Evolutionary conservation across 208 protist genomes (phyloP).

Genomic region (Acanthamoeba castellanii): DNA sequence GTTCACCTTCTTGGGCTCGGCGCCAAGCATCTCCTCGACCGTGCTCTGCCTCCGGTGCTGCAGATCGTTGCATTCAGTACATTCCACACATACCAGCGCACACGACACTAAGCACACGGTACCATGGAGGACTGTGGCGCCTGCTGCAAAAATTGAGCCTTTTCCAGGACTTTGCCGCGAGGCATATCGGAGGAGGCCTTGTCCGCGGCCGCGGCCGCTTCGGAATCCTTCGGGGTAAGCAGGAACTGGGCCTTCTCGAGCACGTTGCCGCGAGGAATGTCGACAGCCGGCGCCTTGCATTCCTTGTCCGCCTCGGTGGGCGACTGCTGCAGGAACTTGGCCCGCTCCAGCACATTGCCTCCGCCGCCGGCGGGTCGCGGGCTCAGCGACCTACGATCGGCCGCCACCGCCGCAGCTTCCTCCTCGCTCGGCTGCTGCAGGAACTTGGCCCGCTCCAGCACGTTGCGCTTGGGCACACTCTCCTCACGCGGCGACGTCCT

Average conservation of each 20-base stretch:
- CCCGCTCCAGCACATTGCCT: conserved; percentile 15
- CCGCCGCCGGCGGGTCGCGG: neutral
- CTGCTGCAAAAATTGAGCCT: conserved; percentile 9
- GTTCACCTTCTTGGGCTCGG: conserved; percentile 41
- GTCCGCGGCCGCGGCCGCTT: neutral
- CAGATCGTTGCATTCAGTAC: neutral
- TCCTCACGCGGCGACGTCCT: neutral
- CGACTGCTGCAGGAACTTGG: conserved; percentile 22
- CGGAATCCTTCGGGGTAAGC: neutral
- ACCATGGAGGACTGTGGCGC: neutral
- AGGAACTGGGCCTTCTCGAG: neutral
- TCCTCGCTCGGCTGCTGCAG: conserved; percentile 9
- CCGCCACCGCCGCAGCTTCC: neutral
- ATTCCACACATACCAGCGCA: too few relatives aligned
- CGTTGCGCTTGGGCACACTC: conserved; percentile 1
- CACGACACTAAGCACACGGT: too few relatives aligned
- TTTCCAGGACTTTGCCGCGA: neutral
- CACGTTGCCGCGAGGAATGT: neutral
- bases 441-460: conserved; percentile 23
- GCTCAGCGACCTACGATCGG: neutral
- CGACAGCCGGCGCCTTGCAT: neutral
- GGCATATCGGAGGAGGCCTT: neutral
- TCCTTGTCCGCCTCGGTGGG: neutral
- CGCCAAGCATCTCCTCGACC: conserved; percentile 1
- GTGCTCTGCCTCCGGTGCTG: neutral